Base-by-base conservation (phyloP, 176 grass and related monocot genomes). In the Ensete ventricosum region DNA sequence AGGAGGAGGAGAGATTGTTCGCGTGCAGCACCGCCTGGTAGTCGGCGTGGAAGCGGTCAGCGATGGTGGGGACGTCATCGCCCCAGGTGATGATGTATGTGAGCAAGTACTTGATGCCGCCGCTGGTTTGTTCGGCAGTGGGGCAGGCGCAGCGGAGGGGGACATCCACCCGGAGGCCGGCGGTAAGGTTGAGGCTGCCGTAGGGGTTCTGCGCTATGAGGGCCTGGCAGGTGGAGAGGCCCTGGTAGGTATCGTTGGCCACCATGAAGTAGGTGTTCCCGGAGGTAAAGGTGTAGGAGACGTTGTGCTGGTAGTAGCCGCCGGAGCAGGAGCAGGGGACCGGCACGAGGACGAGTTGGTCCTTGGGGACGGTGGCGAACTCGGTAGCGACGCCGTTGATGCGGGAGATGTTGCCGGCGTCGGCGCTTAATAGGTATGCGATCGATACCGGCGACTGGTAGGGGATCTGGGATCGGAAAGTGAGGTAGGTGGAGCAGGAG, bases 71-170 rank as follows among this genome's bases (percentile, higher is more conserved):
- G 16, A 65, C 16, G 29, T 8, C 0, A 22, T 96, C 93, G 1
- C 65, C 76, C 83, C 73, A 86, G n/a, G 10, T 64, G 72, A 92
- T 24, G 69, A 92, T 73, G 84, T 96, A 96, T 21, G 72, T 73
- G 51, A 96, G 73, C 25, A 96, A 76, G 79, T 88, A 69, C 67
- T 7, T 84, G 10, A 86, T 62, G 7, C 93, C 93, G 0, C 21
- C 9, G 2, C 82, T 57, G 1, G 79, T 68, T 81, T 96, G 93
- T 11, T 73, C 69, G 9, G 73, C 55, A 1, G 87, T 85, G 20
- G 93, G 93, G 75, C 93, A 96, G 2, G 89, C 93, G 76, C 93
- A 96, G 0, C 93, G 89, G 73, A 96, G 11, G 26, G 93, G 93
- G 16, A 92, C 82, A 53, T 71, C 69, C 75, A 96, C 2, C 55